Conservation (phyloP, 2,329 filamentous ascomycete species). For the Xylaria sp. region DNA sequence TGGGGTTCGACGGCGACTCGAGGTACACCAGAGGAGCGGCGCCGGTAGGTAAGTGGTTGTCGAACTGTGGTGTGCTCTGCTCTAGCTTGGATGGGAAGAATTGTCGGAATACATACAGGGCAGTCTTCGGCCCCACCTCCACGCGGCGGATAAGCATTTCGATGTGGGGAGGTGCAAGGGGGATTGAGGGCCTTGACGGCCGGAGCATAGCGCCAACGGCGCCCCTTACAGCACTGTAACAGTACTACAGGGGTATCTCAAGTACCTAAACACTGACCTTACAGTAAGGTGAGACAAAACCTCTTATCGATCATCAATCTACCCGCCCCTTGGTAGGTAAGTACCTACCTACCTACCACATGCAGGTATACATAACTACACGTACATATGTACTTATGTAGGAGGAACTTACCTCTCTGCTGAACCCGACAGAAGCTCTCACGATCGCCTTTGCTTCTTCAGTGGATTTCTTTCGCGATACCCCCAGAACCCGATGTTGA, state of each 20-base stretch:
- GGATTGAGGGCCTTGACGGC: background rate
- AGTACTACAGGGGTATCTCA: no score
- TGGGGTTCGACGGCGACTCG: background rate
- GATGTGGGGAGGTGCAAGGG: slow-evolving; percentile 18
- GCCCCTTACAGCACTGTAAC: background rate
- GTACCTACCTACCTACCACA: no score
- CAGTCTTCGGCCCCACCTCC: slow-evolving; percentile 29
- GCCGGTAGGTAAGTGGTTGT: slow-evolving; percentile 7
- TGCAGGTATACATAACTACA: no score
- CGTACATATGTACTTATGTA: no score
- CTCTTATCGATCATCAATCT: no score
- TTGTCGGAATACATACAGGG: slow-evolving; percentile 1
- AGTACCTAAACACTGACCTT: background rate
- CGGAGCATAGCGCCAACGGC: background rate
- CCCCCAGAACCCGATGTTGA: slow-evolving; percentile 20
- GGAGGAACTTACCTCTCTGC: no score
- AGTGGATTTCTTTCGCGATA: slow-evolving; percentile 3
- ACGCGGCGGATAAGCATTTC: slow-evolving; percentile 22
- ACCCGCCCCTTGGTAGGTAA: no score
- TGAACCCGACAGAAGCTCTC: no score
- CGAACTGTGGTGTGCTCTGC: background rate
- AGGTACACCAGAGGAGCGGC: background rate
- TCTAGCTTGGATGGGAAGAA: slow-evolving; percentile 15
- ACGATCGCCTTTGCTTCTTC: background rate
- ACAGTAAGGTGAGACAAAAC: no score